phyloP scores from a whole-genome alignment of 2,329 filamentous ascomycete species.

The Aciculosporium take region DNA sequence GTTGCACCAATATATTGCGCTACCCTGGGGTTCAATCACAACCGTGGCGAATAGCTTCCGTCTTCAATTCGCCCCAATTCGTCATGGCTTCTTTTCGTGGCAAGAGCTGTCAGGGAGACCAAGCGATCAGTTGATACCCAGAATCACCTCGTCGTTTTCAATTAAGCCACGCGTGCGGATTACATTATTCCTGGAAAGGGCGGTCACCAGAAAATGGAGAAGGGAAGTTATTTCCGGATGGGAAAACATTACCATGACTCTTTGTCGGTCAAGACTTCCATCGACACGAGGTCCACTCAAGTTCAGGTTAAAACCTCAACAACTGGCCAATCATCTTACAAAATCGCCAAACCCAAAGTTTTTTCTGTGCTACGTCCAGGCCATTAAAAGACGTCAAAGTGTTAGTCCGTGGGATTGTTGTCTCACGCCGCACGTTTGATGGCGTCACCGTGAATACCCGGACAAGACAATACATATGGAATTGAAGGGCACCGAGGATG shows the following conservation, averaged over 20 bases:
- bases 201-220: not conserved
- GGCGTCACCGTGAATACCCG: not conserved
- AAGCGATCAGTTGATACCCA: too few relatives aligned
- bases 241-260: too few relatives aligned
- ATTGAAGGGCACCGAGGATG: not conserved
- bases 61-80: not conserved
- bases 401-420: not conserved
- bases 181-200: too few relatives aligned
- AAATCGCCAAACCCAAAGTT: constrained; percentile 5
- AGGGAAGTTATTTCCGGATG: too few relatives aligned
- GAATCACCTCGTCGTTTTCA: too few relatives aligned
- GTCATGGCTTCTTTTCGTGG: too few relatives aligned
- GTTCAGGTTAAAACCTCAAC: not conserved
- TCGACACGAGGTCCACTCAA: not conserved
- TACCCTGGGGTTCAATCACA: not conserved
- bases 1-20: not conserved
- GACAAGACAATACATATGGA: not conserved
- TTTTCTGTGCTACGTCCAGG: not conserved
- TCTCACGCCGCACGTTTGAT: not conserved
- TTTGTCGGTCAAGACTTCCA: too few relatives aligned
- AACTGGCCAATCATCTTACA: constrained; percentile 11
- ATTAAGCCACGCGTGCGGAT: too few relatives aligned
- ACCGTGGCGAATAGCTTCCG: not conserved
- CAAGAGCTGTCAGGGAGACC: too few relatives aligned
- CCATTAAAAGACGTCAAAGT: not conserved